Evolutionary conservation across 169 alveolate genomes (phyloP).

Genomic region (Perkinsus olseni): DNA sequence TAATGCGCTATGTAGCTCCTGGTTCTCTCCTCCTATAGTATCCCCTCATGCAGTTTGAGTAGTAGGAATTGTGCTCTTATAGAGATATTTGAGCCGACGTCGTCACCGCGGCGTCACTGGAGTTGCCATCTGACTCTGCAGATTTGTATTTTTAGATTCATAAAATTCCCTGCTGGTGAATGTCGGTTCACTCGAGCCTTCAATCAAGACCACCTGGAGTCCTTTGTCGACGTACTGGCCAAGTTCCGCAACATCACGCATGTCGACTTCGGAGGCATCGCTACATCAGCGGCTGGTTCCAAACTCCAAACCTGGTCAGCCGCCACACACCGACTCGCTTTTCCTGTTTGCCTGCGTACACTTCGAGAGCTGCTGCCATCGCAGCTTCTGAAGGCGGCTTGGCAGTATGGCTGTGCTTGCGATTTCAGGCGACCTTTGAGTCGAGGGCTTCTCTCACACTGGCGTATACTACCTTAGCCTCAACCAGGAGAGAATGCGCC

Average conservation of each 20-base stretch:
- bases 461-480: background rate
- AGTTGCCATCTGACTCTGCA: no score
- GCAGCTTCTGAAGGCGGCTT: no score
- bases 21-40: no score
- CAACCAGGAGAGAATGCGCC: background rate
- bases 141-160: background rate
- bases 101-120: no score
- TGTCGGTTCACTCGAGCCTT: background rate
- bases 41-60: no score
- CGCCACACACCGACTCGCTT: no score
- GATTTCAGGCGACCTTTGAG: background rate
- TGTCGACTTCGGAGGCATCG: background rate
- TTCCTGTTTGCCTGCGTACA: background rate
- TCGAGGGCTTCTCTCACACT: background rate
- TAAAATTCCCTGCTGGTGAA: background rate
- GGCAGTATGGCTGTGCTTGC: no score
- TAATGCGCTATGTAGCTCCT: no score
- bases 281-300: background rate
- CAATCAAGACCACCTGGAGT: background rate
- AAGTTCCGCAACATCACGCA: background rate
- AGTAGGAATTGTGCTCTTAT: no score
- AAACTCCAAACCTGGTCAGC: background rate
- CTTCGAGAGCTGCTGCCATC: background rate
- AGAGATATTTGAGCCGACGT: no score
- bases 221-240: background rate